Base-by-base conservation (phyloP, 2,329 filamentous ascomycete genomes). In the Talaromyces sp. region DNA sequence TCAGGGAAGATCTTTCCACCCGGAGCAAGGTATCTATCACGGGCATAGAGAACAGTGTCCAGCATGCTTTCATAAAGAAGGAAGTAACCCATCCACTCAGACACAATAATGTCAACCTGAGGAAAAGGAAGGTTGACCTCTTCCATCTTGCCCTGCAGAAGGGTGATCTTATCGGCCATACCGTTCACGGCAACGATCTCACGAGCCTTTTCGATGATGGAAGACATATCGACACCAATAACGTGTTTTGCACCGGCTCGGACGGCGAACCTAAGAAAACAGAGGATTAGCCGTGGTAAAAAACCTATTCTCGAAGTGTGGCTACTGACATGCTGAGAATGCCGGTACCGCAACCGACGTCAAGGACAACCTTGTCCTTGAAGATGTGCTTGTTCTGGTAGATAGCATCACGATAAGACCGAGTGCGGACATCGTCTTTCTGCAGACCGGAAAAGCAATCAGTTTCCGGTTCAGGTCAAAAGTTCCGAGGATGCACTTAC, bases 41-140 rank as follows among this genome's bases (percentile, higher is more conserved):
- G 89, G 31, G 95, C 95, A 77, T 97, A 98, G 66, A 99, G 86
- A 60, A 99, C 95, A 37, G 95, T 99, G 83, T 99, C 95, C 75
- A 99, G 82, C 95, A 99, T 99, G 87, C 87, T 91, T 87, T 99
- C 95, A 82, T 99, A 99, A 67, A 99, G 88, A 62, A 99, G 84
- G 84, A 98, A 98, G 84, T 99, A 99, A 39, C 95, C 95, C 95
- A 99, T 99, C 95, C 95, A 99, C 84, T 99, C 95, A 1, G 94
- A 98, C 78, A 99, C 96, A 82, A 99, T 99, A 78, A 99, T 99
- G 76, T 99, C 95, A 70, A 99, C 95, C 82, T 98, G 91, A 74
- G 92, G 90, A 81, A 90, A 97, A 22, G 95, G 95, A 68, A 99
- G 85, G 75, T 90, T 85, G 54, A 99, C 93, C 83, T 99, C 95